These are phyloP conservation scores for Phyllosticta paracitricarpa DNA, from an alignment of 2,329 filamentous ascomycete species.

Conservation along the genomic window DNA sequence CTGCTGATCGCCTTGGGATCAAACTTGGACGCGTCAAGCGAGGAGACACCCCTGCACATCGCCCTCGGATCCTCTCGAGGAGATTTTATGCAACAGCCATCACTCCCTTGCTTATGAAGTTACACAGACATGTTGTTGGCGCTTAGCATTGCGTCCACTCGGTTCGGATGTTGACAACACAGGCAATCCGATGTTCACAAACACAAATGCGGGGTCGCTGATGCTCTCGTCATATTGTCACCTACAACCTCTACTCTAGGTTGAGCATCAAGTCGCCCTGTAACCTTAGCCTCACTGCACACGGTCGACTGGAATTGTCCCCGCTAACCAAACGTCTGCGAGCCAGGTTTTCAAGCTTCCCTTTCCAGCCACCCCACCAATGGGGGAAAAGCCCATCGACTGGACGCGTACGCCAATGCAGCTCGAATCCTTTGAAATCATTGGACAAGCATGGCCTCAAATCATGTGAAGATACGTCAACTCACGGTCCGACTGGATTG, in stretches of 20 bases:
- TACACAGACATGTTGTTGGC: neutral
- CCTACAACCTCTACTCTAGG: neutral
- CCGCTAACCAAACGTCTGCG: neutral
- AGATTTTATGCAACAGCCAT: neutral
- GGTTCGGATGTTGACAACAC: too few relatives aligned
- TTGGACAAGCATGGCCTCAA: neutral
- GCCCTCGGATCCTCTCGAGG: neutral
- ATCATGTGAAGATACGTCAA: neutral
- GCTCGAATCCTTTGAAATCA: neutral
- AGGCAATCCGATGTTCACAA: too few relatives aligned
- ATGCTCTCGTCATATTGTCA: neutral
- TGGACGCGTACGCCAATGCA: neutral
- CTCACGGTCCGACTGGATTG: neutral
- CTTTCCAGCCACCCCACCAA: neutral
- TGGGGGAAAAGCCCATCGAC: neutral
- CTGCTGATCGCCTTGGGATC: neutral
- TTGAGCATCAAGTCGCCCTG: neutral
- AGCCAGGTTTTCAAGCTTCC: neutral
- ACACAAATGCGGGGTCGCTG: too few relatives aligned
- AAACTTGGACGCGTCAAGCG: conserved; percentile 4
- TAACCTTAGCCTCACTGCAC: neutral
- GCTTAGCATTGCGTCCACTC: too few relatives aligned
- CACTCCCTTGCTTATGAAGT: neutral
- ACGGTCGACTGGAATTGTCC: neutral
- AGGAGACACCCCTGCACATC: neutral